These are phyloP conservation scores for Solanum etuberosum DNA, from an alignment of 257 asterid species.

Conservation along the genomic window DNA sequence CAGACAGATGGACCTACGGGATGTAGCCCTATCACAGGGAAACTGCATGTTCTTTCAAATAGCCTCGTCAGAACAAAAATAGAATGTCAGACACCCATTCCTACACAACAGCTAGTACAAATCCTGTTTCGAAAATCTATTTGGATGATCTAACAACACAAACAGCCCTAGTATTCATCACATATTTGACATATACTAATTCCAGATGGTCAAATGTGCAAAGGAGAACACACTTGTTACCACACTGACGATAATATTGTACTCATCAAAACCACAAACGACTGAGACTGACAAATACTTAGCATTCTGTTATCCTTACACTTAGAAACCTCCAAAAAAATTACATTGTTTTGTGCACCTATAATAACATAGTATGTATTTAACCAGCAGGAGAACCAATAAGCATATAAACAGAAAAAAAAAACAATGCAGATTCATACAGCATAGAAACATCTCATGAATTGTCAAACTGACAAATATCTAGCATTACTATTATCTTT, in stretches of 20 bases:
- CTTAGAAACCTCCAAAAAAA: not conserved
- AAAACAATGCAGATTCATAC: not conserved
- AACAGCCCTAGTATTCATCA: not conserved
- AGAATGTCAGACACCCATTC: not conserved
- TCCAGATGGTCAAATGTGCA: not conserved
- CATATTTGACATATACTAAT: not conserved
- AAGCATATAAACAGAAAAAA: not conserved
- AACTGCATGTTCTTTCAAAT: not conserved
- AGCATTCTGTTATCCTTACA: not conserved
- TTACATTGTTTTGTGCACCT: not conserved
- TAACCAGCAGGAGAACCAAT: not conserved
- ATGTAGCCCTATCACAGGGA: not conserved
- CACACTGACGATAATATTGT: not conserved
- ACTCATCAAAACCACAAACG: not conserved
- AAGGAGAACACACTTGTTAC: not conserved
- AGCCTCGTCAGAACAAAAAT: not conserved
- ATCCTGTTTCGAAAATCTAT: not conserved
- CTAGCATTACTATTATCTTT: not conserved
- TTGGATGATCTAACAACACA: not conserved
- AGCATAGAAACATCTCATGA: not conserved
- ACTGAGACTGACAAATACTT: not conserved
- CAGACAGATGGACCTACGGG: not conserved
- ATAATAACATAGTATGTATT: not conserved
- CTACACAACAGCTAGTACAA: not conserved
- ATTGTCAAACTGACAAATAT: not conserved